These are phyloP conservation scores for Botryobasidium botryosum DNA, from an alignment of 768 basidiomycete genomes.

Conservation along the genomic window DNA sequence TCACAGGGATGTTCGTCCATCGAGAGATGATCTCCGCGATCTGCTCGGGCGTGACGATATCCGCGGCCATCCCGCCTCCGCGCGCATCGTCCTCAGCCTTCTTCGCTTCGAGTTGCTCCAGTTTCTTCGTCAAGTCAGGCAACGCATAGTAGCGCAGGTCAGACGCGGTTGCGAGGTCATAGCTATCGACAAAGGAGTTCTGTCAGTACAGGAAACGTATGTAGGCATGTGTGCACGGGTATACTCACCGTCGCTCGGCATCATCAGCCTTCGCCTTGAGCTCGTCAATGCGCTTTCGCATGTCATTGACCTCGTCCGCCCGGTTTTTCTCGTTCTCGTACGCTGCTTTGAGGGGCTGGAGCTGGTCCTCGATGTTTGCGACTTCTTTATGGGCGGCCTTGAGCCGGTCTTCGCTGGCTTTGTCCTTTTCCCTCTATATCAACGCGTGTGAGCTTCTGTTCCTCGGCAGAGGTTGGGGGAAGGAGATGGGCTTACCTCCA, in stretches of 20 bases:
- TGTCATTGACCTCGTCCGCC: slow-evolving; percentile 60
- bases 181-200: slow-evolving; percentile 21
- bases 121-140: slow-evolving; percentile 55
- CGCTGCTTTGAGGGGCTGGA: slow-evolving; percentile 63
- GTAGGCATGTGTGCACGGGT: slow-evolving; percentile 10
- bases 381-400: slow-evolving; percentile 56
- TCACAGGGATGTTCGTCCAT: slow-evolving; percentile 89
- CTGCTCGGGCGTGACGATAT: slow-evolving; percentile 69
- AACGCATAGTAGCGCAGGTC: slow-evolving; percentile 86
- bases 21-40: slow-evolving; percentile 89
- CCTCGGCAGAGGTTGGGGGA: background rate
- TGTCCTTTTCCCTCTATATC: slow-evolving; percentile 58
- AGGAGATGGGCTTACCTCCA: slow-evolving; percentile 28
- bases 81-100: slow-evolving; percentile 48
- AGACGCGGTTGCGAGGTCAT: slow-evolving; percentile 59
- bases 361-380: slow-evolving; percentile 68
- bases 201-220: background rate
- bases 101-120: slow-evolving; percentile 35
- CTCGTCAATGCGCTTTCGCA: slow-evolving; percentile 74
- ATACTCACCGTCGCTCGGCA: slow-evolving; percentile 62
- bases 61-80: slow-evolving; percentile 26
- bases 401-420: slow-evolving; percentile 72
- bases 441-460: background rate
- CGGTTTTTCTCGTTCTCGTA: slow-evolving; percentile 77
- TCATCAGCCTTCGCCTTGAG: slow-evolving; percentile 84